Base-by-base conservation (phyloP, 164 flowering plant genomes). In the Piper betle region DNA sequence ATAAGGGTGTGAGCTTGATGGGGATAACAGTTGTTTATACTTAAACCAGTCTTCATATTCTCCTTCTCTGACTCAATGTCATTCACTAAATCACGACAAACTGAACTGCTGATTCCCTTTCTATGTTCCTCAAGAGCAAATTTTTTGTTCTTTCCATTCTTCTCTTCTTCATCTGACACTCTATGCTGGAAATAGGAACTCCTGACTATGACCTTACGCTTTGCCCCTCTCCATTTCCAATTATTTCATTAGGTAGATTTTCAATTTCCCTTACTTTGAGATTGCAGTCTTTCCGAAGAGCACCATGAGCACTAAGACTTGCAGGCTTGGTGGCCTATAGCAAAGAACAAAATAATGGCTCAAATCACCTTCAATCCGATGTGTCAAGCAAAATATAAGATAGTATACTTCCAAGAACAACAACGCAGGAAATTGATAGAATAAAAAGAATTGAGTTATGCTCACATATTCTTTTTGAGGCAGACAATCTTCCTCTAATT, bases 121-220 rank as follows among this genome's bases (percentile, higher is more conserved):
- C 33, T 25, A 39, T 54, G 68, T 62, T 61, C 63, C 43, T 72
- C 54, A 17, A 70, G 69, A 38, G 59, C 55, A 10, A 48, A 60
- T 66, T 60, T 65, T 63, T 72, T 74, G 41, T 61, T 56, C 70
- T 58, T 62, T 43, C 69, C 73, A 56, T 59, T 20, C 64, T 59
- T 33, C 65, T 61, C 72, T 62, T 63, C 64, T 60, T 75, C 67
- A 42, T 54, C 62, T 55, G 12, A 69, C 56, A 64, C 48, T 62
- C 80, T 78, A 52, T 65, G 69, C 76, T 72, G 73, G 71, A 88
- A 88, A 75, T 79, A 84, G 19, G 74, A 59, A 77, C 90, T 85
- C 65, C 80, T 86, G 43, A 78, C 74, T 25, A 72, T 62, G 65
- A 65, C 74, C 66, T 72, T 81, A 55, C 72, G 68, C 52, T 55